A percentile compares a stretch with the other conserved stretches of the same genome.
Conservation (phyloP, 73 alveolate species). For the Tetrahymena thermophila region DNA sequence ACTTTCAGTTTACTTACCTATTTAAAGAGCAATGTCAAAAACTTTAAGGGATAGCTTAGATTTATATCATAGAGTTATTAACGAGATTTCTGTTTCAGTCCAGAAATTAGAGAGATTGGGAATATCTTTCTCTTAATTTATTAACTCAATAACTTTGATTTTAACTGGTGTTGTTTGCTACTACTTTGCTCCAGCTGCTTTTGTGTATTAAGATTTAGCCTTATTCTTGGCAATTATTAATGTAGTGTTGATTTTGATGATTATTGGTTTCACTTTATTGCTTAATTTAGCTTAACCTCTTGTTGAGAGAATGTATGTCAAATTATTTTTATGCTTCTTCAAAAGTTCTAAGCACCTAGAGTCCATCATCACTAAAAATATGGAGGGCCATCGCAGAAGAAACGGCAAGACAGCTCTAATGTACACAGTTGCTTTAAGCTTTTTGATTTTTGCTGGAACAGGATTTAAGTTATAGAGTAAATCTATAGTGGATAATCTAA, state of each 20-base stretch:
- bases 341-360: constrained; percentile 70
- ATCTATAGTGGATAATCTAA: constrained; percentile 45
- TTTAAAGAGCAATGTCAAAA: constrained; percentile 77
- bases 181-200: constrained; percentile 88
- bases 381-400: constrained; percentile 86
- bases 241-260: constrained; percentile 75
- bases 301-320: constrained; percentile 50
- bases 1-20: constrained; percentile 71
- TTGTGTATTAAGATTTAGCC: constrained; percentile 57
- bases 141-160: constrained; percentile 64
- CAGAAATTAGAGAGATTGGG: constrained; percentile 88
- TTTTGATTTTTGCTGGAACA: constrained; percentile 88
- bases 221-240: constrained; percentile 80
- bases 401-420: constrained; percentile 85
- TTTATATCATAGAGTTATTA: constrained; percentile 75
- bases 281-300: constrained; percentile 58
- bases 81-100: constrained; percentile 73
- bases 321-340: constrained; percentile 42
- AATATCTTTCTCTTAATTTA: constrained; percentile 62
- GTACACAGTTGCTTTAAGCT: constrained; percentile 84
- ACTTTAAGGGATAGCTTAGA: constrained; percentile 82
- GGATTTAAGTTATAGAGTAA: constrained; percentile 67
- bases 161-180: constrained; percentile 82
- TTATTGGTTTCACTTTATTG: constrained; percentile 79
- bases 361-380: constrained; percentile 66